Evolutionary conservation across 73 alveolate genomes (phyloP).

Genomic region (Paramecium pentaurelia): DNA sequence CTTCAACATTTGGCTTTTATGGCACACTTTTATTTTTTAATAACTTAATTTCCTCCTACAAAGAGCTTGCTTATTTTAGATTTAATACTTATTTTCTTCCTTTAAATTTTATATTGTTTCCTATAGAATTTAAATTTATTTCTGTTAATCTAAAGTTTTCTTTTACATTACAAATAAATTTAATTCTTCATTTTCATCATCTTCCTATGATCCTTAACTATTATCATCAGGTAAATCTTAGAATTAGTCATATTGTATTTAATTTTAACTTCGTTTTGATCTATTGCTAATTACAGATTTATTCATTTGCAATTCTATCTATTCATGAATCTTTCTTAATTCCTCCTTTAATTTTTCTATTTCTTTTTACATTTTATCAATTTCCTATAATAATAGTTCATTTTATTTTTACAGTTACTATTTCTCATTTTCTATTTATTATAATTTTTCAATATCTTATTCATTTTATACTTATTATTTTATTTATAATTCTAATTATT

Average conservation of each 20-base stretch:
- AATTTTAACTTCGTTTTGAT: constrained; percentile 13
- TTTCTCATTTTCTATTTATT: neutral
- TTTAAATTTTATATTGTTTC: neutral
- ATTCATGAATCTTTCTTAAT: neutral
- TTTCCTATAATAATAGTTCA: neutral
- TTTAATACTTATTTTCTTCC: neutral
- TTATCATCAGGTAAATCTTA: neutral
- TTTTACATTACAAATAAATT: neutral
- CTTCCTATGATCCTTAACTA: neutral
- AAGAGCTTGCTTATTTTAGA: neutral
- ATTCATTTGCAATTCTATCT: neutral
- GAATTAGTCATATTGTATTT: neutral
- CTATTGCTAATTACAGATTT: constrained; percentile 21
- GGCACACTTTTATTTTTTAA: neutral
- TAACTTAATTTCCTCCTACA: neutral
- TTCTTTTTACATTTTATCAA: neutral
- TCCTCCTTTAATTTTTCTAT: neutral
- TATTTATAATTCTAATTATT: neutral
- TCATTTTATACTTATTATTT: neutral
- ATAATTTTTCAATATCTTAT: neutral
- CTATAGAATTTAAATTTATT: neutral
- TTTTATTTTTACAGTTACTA: neutral
- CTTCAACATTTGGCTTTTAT: neutral
- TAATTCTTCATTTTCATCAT: neutral
- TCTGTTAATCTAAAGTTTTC: neutral